Evolutionary conservation across 2,329 filamentous ascomycete genomes (phyloP).

Genomic region (Neonectria hederae): DNA sequence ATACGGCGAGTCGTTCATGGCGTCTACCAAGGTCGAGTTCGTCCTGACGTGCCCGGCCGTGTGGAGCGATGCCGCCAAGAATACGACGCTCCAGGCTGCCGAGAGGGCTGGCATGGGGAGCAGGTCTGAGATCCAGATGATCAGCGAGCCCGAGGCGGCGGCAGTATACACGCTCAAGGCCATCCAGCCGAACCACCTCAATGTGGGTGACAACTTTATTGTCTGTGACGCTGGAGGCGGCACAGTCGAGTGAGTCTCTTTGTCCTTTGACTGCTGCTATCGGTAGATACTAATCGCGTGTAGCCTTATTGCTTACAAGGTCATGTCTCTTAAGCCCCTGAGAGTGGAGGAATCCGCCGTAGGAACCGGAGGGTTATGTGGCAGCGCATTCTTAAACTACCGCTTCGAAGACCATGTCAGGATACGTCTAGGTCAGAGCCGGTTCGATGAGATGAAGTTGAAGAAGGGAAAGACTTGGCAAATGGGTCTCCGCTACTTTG

Average conservation of each 20-base stretch:
- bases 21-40: slow-evolving; percentile 78
- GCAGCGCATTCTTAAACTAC: slow-evolving; percentile 82
- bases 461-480: slow-evolving; percentile 85
- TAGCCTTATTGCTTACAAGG: slow-evolving; percentile 81
- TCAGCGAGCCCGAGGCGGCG: slow-evolving; percentile 82
- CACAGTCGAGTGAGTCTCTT: slow-evolving; percentile 69
- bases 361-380: slow-evolving; percentile 80
- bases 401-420: slow-evolving; percentile 82
- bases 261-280: background rate
- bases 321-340: slow-evolving; percentile 76
- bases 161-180: slow-evolving; percentile 83
- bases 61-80: slow-evolving; percentile 88
- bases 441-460: slow-evolving; percentile 78
- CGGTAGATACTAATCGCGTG: slow-evolving; percentile 29
- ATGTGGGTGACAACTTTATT: slow-evolving; percentile 72
- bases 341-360: slow-evolving; percentile 82
- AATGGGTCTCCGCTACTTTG: slow-evolving; percentile 81
- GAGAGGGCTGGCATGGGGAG: slow-evolving; percentile 82
- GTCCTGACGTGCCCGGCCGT: slow-evolving; percentile 85
- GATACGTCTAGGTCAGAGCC: slow-evolving; percentile 70
- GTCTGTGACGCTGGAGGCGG: slow-evolving; percentile 72
- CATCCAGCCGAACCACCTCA: slow-evolving; percentile 78
- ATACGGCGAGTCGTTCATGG: slow-evolving; percentile 83
- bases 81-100: slow-evolving; percentile 80
- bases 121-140: slow-evolving; percentile 77